Evolutionary conservation across 176 grass and related monocot genomes (phyloP).

Genomic region (Raddia distichophylla): DNA sequence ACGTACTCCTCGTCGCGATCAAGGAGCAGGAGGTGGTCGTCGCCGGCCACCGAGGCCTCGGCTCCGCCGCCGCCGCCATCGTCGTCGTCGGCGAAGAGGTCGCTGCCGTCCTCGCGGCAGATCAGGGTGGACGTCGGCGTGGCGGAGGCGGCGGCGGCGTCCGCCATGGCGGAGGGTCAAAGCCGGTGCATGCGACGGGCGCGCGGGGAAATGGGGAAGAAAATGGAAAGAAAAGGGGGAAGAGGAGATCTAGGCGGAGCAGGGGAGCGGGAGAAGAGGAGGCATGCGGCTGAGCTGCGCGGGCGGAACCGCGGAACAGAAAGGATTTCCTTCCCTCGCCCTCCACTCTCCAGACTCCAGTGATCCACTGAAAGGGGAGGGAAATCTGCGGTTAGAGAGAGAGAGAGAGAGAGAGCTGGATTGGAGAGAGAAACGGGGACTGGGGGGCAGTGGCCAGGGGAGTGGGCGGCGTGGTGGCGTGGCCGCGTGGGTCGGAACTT

Average conservation of each 20-base stretch:
- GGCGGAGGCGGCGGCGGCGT: constrained; percentile 42
- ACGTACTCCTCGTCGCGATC: constrained; percentile 70
- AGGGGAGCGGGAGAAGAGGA: constrained; percentile 21
- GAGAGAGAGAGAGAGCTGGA: neutral
- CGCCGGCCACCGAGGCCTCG: constrained; percentile 23
- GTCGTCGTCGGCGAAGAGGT: constrained; percentile 44
- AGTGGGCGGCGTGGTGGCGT: constrained; percentile 16
- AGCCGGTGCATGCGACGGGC: constrained; percentile 35
- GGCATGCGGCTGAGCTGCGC: constrained; percentile 29
- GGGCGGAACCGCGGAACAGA: constrained; percentile 17
- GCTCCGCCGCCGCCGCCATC: neutral
- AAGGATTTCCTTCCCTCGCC: neutral
- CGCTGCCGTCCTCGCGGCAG: constrained; percentile 64
- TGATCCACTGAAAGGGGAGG: constrained; percentile 20
- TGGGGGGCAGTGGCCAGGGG: neutral
- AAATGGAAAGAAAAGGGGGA: neutral
- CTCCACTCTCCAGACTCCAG: neutral
- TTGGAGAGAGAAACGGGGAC: neutral
- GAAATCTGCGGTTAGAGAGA: constrained; percentile 30
- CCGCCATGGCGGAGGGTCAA: constrained; percentile 42
- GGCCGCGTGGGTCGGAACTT: neutral
- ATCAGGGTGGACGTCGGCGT: constrained; percentile 67
- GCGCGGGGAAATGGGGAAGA: neutral
- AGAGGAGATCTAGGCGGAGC: constrained; percentile 23
- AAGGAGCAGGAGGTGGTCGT: constrained; percentile 29